Base-by-base conservation (phyloP, 2,329 filamentous ascomycete species). In the Microcyclosporella mali region DNA sequence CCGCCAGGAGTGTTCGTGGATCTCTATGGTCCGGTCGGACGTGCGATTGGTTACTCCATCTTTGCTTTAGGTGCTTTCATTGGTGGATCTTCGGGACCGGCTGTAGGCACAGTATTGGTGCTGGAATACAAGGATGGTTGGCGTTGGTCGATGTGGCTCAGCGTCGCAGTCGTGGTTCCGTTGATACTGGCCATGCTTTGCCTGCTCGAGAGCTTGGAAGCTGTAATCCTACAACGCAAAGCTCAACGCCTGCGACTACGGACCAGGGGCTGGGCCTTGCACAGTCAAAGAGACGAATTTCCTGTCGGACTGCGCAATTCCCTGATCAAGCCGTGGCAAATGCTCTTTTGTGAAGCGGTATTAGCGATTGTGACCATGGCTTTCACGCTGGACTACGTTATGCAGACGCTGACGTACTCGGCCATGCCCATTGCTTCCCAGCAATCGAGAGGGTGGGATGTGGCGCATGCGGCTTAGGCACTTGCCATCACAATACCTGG, bases 1-100 rank as follows among this genome's bases (percentile, higher is more conserved):
- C 65, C 72, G 2, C 71, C 72, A n/a, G 44, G 66, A 0, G 62
- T 73, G 25, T 37, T 31, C 27, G 40, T 50, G 27, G 47, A 50
- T 37, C 19, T 50, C 10, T 45, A 44, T 18, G 43, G 44, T 12
- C 44, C 47, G 3, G 47, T 47, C 1, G 44, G 47, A 3, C 36
- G 47, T 12, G 43, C 47, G 3, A 40, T 47, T 16, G 47, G 44
- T 1, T 50, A 50, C 17, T 35, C 37, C 21, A 25, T 47, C 25
- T 50, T 50, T 15, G 47, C 47, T 1, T 44, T 44, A 12, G 47
- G 40, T 8, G 47, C 47, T 1, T 50, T 50, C 33, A 42, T 50
- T 3, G 46, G 46, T 18, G 46, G 46, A 12, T 49, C 46, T 4
- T 30, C 46, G 6, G 46, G 46, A 6, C 43, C 46, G 6, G 40